Percentiles rank a stretch among this genome's conserved stretches.
Evolutionary conservation across 2,329 filamentous ascomycete species (phyloP).

Genomic region (Hypomyces rosellus): DNA sequence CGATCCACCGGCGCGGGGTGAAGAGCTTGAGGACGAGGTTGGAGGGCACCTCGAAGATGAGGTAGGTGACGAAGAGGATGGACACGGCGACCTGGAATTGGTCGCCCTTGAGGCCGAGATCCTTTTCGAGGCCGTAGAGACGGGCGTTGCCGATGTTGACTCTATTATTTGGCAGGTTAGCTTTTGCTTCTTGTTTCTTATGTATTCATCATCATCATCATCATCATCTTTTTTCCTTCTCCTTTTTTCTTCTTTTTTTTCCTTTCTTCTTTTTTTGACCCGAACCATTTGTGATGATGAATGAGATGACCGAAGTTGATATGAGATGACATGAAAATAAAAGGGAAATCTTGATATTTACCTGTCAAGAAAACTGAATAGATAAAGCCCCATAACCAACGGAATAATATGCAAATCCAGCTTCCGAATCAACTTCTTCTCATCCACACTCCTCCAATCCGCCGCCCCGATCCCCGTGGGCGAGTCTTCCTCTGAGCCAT

Average conservation of each 20-base stretch:
- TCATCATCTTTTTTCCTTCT: no score
- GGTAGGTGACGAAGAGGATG: conserved; percentile 61
- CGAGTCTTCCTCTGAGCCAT: background rate
- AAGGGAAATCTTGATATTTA: conserved; percentile 19
- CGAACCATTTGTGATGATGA: no score
- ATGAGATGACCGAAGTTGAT: background rate
- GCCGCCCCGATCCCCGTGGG: background rate
- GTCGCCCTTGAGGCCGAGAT: conserved; percentile 51
- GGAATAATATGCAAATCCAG: conserved; percentile 60
- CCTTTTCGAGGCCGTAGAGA: conserved; percentile 58
- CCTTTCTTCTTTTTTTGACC: background rate
- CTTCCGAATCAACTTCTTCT: conserved; percentile 57
- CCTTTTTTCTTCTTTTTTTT: background rate
- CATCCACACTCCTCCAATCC: conserved; percentile 17
- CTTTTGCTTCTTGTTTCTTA: no score
- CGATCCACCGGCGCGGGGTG: conserved; percentile 56
- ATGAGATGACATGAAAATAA: background rate
- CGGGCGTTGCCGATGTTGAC: conserved; percentile 70
- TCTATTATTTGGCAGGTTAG: conserved; percentile 23
- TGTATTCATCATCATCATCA: no score
- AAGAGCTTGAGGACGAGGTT: conserved; percentile 60
- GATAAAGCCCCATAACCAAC: conserved; percentile 62
- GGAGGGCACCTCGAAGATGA: conserved; percentile 56
- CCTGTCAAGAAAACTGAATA: conserved; percentile 71
- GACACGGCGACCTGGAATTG: conserved; percentile 66